Evolutionary conservation across 176 grass and related monocot genomes (phyloP).

Genomic region (Canna indica): DNA sequence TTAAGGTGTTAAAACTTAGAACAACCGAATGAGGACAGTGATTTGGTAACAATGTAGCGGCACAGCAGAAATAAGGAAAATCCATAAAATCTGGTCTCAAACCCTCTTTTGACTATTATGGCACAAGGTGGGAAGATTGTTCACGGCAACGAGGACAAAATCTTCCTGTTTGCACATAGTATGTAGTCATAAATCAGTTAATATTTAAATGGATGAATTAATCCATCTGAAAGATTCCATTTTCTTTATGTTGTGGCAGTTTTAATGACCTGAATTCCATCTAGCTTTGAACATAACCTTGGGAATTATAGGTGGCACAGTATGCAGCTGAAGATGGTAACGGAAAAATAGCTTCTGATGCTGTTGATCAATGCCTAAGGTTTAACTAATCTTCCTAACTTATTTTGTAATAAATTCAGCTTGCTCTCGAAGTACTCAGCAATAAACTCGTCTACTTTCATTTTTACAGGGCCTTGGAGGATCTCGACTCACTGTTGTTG

Average conservation of each 20-base stretch:
- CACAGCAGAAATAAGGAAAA: too few relatives aligned
- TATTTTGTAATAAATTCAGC: too few relatives aligned
- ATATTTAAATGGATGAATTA: not conserved
- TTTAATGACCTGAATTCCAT: slow-evolving; percentile 7
- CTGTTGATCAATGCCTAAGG: slow-evolving; percentile 86
- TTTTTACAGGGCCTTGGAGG: slow-evolving; percentile 66
- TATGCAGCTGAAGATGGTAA: slow-evolving; percentile 72
- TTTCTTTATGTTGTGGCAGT: slow-evolving; percentile 1
- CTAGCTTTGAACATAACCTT: slow-evolving; percentile 4
- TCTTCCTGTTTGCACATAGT: not conserved
- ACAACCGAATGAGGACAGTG: not conserved
- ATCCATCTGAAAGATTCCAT: not conserved
- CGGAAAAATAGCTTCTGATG: slow-evolving; percentile 71
- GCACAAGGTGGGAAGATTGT: not conserved
- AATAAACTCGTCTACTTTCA: slow-evolving; percentile 4
- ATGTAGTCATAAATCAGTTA: not conserved
- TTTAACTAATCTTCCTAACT: not conserved
- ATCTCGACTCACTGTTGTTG: slow-evolving; percentile 70
- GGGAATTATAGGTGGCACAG: slow-evolving; percentile 69
- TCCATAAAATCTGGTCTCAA: not conserved
- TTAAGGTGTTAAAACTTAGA: not conserved
- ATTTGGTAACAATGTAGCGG: too few relatives aligned
- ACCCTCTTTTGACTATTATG: not conserved
- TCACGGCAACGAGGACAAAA: not conserved
- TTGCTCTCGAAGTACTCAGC: not conserved